These are phyloP conservation scores for Verticillium klebahnii DNA, from an alignment of 2,329 filamentous ascomycete species.

Conservation along the genomic window DNA sequence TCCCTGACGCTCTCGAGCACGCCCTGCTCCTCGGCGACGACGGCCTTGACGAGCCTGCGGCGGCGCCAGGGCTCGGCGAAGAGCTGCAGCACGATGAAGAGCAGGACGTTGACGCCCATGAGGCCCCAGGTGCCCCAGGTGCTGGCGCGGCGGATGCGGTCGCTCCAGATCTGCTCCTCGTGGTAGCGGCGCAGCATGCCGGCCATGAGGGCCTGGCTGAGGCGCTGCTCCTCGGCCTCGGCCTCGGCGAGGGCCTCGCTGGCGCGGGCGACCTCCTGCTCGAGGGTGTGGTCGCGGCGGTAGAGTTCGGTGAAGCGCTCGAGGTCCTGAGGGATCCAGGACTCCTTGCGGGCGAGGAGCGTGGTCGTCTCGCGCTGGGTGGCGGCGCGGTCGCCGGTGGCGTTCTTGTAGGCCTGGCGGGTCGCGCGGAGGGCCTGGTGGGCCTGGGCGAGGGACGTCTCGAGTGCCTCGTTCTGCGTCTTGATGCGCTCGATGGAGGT, in stretches of 20 bases:
- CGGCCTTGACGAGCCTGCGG: constrained; percentile 72
- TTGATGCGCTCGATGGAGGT: constrained; percentile 86
- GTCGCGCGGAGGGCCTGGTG: constrained; percentile 65
- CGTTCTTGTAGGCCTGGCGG: constrained; percentile 74
- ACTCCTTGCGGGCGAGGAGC: constrained; percentile 87
- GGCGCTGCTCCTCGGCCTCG: constrained; percentile 75
- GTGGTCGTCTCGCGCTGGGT: constrained; percentile 96
- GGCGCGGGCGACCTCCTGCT: constrained; percentile 72
- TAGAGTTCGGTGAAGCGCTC: constrained; percentile 94
- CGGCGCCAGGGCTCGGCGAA: constrained; percentile 92
- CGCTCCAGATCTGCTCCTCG: constrained; percentile 98
- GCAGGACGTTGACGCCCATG: constrained; percentile 91
- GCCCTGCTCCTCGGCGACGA: constrained; percentile 71
- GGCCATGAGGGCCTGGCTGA: constrained; percentile 69
- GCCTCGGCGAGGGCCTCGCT: constrained; percentile 68
- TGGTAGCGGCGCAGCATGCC: constrained; percentile 90
- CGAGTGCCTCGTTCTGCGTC: constrained; percentile 65
- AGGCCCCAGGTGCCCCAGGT: constrained; percentile 98
- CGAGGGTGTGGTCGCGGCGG: constrained; percentile 86
- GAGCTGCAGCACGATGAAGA: constrained; percentile 83
- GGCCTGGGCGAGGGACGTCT: constrained; percentile 51
- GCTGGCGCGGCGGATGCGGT: constrained; percentile 91
- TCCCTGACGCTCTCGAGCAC: constrained; percentile 43
- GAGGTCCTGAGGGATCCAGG: constrained; percentile 80
- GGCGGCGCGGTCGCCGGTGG: constrained; percentile 75